Evolutionary conservation across 2,329 filamentous ascomycete genomes (phyloP).

Genomic region (Didymella lethalis): DNA sequence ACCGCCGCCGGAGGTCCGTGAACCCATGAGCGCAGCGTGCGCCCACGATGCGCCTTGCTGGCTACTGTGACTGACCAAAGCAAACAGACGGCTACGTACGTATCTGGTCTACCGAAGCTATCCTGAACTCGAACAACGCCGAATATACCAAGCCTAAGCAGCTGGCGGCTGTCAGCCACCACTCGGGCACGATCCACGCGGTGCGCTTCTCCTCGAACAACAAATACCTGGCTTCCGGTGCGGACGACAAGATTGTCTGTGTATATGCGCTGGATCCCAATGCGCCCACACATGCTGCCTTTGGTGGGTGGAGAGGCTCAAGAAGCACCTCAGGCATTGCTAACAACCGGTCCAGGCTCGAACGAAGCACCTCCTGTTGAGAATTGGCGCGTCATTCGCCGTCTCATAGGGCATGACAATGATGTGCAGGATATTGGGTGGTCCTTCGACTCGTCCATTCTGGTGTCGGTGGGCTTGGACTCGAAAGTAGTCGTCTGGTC

Average conservation of each 20-base stretch:
- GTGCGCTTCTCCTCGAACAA: conserved; percentile 96
- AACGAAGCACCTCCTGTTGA: conserved; percentile 93
- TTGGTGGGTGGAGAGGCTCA: conserved; percentile 65
- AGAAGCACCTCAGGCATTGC: conserved; percentile 7
- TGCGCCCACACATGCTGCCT: conserved; percentile 77
- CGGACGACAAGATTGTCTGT: conserved; percentile 98
- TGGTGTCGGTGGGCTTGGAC: conserved; percentile 95
- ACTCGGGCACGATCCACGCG: conserved; percentile 95
- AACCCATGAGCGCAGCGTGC: conserved; percentile 25
- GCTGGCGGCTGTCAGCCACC: conserved; percentile 97
- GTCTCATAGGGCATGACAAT: conserved; percentile 95
- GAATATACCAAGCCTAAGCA: conserved; percentile 83
- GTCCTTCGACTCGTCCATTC: conserved; percentile 93
- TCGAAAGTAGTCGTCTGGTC: conserved; percentile 99
- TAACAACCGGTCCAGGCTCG: conserved; percentile 61
- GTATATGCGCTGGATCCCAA: conserved; percentile 91
- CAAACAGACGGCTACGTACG: conserved; percentile 87
- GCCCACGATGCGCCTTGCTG: conserved; percentile 29
- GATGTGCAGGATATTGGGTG: conserved; percentile 98
- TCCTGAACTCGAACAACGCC: conserved; percentile 79
- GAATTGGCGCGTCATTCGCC: conserved; percentile 96
- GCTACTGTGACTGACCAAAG: conserved; percentile 27
- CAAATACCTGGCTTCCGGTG: conserved; percentile 93
- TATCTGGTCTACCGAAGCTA: conserved; percentile 96
- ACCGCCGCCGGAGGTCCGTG: conserved; percentile 87